Conservation (phyloP, 2,329 filamentous ascomycete species). For the Penicillium sp. region DNA sequence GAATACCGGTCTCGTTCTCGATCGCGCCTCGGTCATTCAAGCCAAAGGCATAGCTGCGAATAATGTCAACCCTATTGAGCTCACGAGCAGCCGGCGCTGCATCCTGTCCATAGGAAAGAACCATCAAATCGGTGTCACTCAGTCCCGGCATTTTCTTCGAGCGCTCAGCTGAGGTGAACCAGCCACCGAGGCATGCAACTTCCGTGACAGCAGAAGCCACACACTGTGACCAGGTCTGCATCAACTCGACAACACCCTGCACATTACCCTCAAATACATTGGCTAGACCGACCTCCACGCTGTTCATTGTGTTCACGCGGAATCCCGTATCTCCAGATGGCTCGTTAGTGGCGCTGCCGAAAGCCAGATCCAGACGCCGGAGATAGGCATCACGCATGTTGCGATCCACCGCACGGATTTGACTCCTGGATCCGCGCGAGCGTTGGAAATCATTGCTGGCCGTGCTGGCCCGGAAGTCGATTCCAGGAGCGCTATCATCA, state of each 20-base stretch:
- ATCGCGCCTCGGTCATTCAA: conserved; percentile 43
- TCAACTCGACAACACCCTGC: conserved; percentile 66
- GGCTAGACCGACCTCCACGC: conserved; percentile 74
- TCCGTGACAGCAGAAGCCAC: conserved; percentile 75
- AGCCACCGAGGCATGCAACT: conserved; percentile 74
- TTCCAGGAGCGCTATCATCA: conserved; percentile 44
- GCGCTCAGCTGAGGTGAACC: conserved; percentile 60
- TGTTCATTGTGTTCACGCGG: conserved; percentile 67
- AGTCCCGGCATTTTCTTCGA: conserved; percentile 57
- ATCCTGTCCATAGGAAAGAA: conserved; percentile 65
- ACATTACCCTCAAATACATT: conserved; percentile 78
- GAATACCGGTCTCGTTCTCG: conserved; percentile 34
- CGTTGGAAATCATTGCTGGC: conserved; percentile 22
- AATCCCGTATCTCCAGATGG: conserved; percentile 59
- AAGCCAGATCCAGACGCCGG: conserved; percentile 64
- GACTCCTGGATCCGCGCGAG: conserved; percentile 32
- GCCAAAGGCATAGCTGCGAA: conserved; percentile 68
- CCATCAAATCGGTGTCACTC: conserved; percentile 77
- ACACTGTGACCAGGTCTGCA: conserved; percentile 75
- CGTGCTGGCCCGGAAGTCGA: conserved; percentile 21
- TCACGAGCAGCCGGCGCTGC: conserved; percentile 44
- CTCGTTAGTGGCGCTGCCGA: conserved; percentile 60
- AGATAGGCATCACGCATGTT: conserved; percentile 64
- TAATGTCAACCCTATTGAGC: conserved; percentile 71
- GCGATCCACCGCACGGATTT: conserved; percentile 44